Conservation (phyloP, 2,329 filamentous ascomycete genomes). For the Xylogone sp. region DNA sequence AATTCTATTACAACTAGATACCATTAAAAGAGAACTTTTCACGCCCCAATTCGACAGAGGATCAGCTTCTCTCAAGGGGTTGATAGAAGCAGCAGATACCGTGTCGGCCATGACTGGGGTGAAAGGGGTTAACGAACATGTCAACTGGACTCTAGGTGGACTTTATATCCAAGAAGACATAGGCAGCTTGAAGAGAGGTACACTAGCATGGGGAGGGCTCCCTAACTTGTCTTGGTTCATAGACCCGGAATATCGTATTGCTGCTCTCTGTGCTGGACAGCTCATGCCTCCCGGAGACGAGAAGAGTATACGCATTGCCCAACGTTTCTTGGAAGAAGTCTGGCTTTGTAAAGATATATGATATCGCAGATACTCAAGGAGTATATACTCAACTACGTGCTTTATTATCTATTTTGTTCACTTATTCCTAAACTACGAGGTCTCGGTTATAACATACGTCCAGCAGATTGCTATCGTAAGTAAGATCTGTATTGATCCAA, state of each 20-base stretch:
- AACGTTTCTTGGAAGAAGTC: too few species aligned
- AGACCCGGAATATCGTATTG: slow-evolving; percentile 32
- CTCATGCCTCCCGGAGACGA: slow-evolving; percentile 34
- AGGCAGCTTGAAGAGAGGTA: slow-evolving; percentile 13
- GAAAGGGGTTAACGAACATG: background rate
- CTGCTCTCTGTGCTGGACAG: slow-evolving; percentile 36
- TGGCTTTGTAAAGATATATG: too few species aligned
- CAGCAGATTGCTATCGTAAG: too few species aligned
- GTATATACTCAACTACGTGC: too few species aligned
- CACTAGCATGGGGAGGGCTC: slow-evolving; percentile 5
- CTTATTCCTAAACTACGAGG: too few species aligned
- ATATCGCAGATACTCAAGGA: too few species aligned
- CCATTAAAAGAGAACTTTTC: slow-evolving; percentile 41
- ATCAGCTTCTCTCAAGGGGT: slow-evolving; percentile 29
- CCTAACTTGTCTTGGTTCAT: slow-evolving; percentile 14
- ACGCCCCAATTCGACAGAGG: slow-evolving; percentile 32
- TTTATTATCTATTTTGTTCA: too few species aligned
- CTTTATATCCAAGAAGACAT: slow-evolving; percentile 28
- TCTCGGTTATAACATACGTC: too few species aligned
- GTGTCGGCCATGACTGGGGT: background rate
- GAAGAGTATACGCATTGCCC: too few species aligned
- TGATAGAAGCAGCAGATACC: slow-evolving; percentile 28
- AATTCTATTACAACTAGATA: slow-evolving; percentile 37
- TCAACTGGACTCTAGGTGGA: slow-evolving; percentile 32
- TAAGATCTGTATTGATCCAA: too few species aligned